phyloP scores from a whole-genome alignment of 768 basidiomycete genomes.

The Boletus bicolor region DNA sequence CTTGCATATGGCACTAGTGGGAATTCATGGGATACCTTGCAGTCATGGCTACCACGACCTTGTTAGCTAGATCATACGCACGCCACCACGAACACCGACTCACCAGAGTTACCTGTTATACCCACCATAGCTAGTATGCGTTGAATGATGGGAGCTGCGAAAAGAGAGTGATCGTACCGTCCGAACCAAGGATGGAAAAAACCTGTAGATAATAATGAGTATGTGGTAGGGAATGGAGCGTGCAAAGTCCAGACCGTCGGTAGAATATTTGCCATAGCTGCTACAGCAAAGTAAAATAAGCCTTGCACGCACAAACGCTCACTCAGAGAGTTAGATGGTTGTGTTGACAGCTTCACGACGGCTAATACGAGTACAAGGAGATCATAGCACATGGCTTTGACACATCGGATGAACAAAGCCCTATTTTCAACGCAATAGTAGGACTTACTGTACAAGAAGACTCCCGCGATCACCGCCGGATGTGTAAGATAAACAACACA shows the following conservation, averaged over 20 bases:
- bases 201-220: slow-evolving; percentile 1
- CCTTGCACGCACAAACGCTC: slow-evolving; percentile 17
- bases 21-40: slow-evolving; percentile 4
- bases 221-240: background rate
- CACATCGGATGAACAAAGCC: background rate
- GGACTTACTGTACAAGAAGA: slow-evolving; percentile 20
- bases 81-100: background rate
- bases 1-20: background rate
- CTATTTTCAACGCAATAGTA: background rate
- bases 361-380: slow-evolving; percentile 17
- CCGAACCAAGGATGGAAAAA: slow-evolving; percentile 8
- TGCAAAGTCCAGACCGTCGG: slow-evolving; percentile 6
- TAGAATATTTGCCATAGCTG: slow-evolving; percentile 7
- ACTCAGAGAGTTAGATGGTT: slow-evolving; percentile 9
- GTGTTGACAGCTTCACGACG: slow-evolving; percentile 12
- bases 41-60: slow-evolving; percentile 5
- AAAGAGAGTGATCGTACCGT: slow-evolving; percentile 1
- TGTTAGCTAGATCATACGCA: background rate
- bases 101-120: slow-evolving; percentile 7
- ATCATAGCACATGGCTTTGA: slow-evolving; percentile 20
- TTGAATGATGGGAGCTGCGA: background rate
- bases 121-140: slow-evolving; percentile 2
- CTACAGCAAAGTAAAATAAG: slow-evolving; percentile 16
- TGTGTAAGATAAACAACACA: slow-evolving; percentile 4
- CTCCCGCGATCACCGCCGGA: background rate